Base-by-base conservation (phyloP, 1,284 basidiomycete genomes). In the Leccinum insigne region DNA sequence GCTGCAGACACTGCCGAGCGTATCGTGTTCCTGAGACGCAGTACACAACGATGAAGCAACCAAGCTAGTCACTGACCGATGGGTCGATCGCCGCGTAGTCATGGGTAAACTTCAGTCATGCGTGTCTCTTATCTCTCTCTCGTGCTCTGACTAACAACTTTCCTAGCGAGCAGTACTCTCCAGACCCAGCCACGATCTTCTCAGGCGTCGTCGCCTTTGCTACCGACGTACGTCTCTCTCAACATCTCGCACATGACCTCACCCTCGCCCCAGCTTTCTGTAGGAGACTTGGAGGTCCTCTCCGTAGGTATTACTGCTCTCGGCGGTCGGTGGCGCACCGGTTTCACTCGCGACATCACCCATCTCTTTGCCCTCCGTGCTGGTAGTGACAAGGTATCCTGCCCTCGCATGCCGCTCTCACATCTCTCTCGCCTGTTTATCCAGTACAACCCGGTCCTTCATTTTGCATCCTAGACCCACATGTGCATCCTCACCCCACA, bases 331-430 rank as follows among this genome's bases (percentile, higher is more conserved):
- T 94, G 88, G 86, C 84, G 91, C 14, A 79, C 81, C 1, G 87
- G 87, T 5, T 83, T 95, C 61, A 94, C 93, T 0, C 85, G 85
- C 65, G 94, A 96, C 68, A 90, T 95, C 47, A 96, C 94, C 1
- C 94, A 96, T 75, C 83, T 96, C 59, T 91, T 96, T 70, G 87
- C 88, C 35, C 77, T 89, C 29, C 77, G 78, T 23, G 72, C 77
- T 0, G 81, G 78, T 2, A 82, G 81, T 11, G 80, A 81, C 60
- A 90, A 89, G 74, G 74, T 77, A 64, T 9, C 21, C 1, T 23
- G 2, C 4, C 23, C 8, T 29, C 44, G 3, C 5, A 13, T 2
- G 1, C 13, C 29, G 10, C 16, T 13, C 44, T 38, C 6, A 47
- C 32, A 4, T 5, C 18, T n/a, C 40, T 42, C 52, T 68, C 7